Evolutionary conservation across 805 yeast genomes (phyloP), one percentile per base, ranked within the genome.

Genomic region (Ogataea nonfermentans): DNA sequence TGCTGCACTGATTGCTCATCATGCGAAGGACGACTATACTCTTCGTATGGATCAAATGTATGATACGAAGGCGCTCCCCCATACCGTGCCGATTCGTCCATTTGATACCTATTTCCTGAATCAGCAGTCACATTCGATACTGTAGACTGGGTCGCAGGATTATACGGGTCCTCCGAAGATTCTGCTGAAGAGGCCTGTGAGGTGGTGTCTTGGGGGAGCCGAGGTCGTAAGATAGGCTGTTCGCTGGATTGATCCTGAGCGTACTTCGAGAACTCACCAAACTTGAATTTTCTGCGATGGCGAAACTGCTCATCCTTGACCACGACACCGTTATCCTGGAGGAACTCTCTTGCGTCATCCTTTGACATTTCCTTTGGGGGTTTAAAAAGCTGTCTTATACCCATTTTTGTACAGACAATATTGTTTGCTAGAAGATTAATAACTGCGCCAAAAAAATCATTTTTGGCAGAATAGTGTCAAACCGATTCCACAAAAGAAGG

Each of bases 321-420:
- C 3, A 66, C 54, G 16, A 74, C 60, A 29, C 78, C 79, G 26
- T 67, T 55, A 25, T 65, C 67, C 44, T 62, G 62, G 48, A 76
- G 58, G 12, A 58, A 48, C 10, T 73, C 74, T 28, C 67, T 57
- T 31, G 68, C 63, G 30, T 66, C 66, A 11, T 66, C 67, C 15
- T 62, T 59, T 4, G 68, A 64, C 38, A 67, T 67, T 51, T 75
- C 79, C 37, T 69, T 65, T 10, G 76, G 76, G 13, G 78, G 70
- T 40, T 65, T 74, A 55, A 73, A 74, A 32, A 72, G 58, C 31
- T 67, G 70, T 52, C 68, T 74, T 37, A 74, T 46, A 11, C 79
- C 79, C 80, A 74, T 74, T 10, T 10, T 35, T 37, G 37, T n/a
- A 10, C 15, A 39, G 13, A 25, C 14, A 19, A 14, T 6, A 17